Evolutionary conservation across 345 rosid genomes (phyloP), one percentile per base, ranked within the genome.

Genomic region (Bruguiera gymnorhiza): DNA sequence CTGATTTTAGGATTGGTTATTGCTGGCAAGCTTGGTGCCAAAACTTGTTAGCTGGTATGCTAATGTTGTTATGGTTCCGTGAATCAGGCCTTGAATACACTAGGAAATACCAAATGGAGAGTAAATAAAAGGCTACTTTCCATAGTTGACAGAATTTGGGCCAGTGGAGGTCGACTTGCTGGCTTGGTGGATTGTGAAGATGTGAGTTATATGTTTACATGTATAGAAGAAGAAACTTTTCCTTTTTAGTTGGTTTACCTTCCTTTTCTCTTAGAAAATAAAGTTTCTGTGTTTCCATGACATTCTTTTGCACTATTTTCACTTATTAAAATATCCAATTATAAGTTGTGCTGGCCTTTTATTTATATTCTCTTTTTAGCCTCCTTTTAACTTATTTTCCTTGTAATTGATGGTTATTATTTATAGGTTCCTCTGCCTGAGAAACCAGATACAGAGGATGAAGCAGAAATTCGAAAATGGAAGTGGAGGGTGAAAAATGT

Each of bases 91-190:
- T 78, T 96, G 75, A 86, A 96, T 86, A 96, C 97, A 4, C 88
- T 96, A 37, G 99, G 99, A 79, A 86, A 84, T 76, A 86, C 98
- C 66, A 96, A 92, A 74, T 96, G 98, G 99, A 89, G 94, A 73
- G 78, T 96, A 65, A 96, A 89, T 74, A 92, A 83, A 73, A 86
- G 84, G 85, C 76, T 92, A 51, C 89, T 96, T 77, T 80, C 88
- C 70, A 88, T 92, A 72, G 76, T 92, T 46, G 99, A 96, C 65
- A 86, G 96, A 88, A 80, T 96, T 53, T 96, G 99, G 99, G 90
- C 96, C 70, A 85, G 69, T 73, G 99, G 99, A 74, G 99, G 96
- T 73, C 50, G 69, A 66, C 73, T 89, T 63, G 94, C 87, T 72
- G 96, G 86, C 76, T 82, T 96, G 78, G 90, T 96, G 79, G 89